Percentiles rank a stretch among this genome's conserved stretches.
Conservation (phyloP, 1,284 basidiomycete genomes). For the Sporisorium exsertum region DNA sequence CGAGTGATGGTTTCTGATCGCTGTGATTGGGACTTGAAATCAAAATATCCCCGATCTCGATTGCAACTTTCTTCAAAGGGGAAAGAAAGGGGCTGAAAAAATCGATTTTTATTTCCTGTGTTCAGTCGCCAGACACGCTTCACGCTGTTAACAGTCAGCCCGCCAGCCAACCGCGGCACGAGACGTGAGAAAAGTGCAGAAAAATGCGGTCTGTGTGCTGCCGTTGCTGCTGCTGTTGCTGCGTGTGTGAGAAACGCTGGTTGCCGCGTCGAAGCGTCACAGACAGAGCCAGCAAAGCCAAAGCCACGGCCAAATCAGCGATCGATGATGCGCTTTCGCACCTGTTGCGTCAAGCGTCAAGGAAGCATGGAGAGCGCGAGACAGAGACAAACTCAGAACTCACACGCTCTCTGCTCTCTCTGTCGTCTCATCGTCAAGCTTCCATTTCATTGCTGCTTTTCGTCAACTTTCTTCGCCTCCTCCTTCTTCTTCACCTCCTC, state of each 20-base stretch:
- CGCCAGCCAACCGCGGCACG: not conserved
- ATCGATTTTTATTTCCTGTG: not conserved
- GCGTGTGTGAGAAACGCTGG: not conserved
- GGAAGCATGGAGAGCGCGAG: not conserved
- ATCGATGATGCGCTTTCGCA: constrained; percentile 30
- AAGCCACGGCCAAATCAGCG: constrained; percentile 8
- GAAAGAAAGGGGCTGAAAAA: not conserved
- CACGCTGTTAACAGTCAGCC: not conserved
- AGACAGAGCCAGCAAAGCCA: not conserved
- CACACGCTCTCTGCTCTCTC: constrained; percentile 3
- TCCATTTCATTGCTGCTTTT: not conserved
- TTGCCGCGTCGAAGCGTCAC: not conserved
- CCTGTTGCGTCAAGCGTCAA: not conserved
- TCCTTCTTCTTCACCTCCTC: not conserved
- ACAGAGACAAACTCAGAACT: constrained; percentile 3
- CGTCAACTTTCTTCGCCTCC: not conserved
- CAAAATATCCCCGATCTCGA: not conserved
- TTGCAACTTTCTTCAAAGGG: not conserved
- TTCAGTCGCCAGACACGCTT: not conserved
- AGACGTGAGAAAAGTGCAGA: not conserved
- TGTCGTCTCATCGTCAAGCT: constrained; percentile 2
- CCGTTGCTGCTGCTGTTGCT: too few relatives aligned
- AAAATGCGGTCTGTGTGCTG: too few relatives aligned
- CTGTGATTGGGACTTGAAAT: too few relatives aligned
- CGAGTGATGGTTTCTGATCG: too few relatives aligned